A percentile compares a stretch with the other conserved stretches of the same genome.
Evolutionary conservation across 257 asterid species (phyloP).

Genomic region (Solanum sejunctum): DNA sequence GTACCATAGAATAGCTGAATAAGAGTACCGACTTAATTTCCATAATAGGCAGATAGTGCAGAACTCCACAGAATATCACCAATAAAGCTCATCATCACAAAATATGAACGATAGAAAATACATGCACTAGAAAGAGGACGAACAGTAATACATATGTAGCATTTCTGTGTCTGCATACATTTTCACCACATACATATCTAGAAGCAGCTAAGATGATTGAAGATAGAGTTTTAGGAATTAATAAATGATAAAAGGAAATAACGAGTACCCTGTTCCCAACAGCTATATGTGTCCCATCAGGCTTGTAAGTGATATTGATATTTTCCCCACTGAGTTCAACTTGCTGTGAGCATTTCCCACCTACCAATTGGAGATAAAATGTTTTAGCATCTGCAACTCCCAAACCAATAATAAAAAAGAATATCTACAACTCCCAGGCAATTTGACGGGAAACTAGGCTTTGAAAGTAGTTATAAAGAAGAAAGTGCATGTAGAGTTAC

Average conservation of each 20-base stretch:
- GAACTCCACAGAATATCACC: not conserved
- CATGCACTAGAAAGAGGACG: not conserved
- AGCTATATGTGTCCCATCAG: slow-evolving; percentile 93
- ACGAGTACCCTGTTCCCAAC: slow-evolving; percentile 86
- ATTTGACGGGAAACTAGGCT: not conserved
- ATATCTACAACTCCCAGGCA: not conserved
- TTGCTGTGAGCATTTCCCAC: slow-evolving; percentile 95
- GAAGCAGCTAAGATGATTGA: not conserved
- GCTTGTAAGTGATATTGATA: slow-evolving; percentile 91
- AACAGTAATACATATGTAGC: not conserved
- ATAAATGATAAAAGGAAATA: not conserved
- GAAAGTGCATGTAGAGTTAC: not conserved
- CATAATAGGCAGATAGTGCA: not conserved
- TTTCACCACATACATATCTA: not conserved
- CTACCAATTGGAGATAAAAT: slow-evolving; percentile 27
- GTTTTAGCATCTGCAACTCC: not conserved
- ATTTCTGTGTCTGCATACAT: not conserved
- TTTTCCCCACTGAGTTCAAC: slow-evolving; percentile 97
- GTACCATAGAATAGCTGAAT: slow-evolving; percentile 5
- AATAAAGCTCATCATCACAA: not conserved
- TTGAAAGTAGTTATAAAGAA: not conserved
- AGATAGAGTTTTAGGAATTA: not conserved
- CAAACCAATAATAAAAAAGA: not conserved
- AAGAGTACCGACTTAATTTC: not conserved
- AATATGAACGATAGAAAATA: not conserved